Evolutionary conservation across 2,329 filamentous ascomycete genomes (phyloP).

Genomic region (Penicillium janthinellum): DNA sequence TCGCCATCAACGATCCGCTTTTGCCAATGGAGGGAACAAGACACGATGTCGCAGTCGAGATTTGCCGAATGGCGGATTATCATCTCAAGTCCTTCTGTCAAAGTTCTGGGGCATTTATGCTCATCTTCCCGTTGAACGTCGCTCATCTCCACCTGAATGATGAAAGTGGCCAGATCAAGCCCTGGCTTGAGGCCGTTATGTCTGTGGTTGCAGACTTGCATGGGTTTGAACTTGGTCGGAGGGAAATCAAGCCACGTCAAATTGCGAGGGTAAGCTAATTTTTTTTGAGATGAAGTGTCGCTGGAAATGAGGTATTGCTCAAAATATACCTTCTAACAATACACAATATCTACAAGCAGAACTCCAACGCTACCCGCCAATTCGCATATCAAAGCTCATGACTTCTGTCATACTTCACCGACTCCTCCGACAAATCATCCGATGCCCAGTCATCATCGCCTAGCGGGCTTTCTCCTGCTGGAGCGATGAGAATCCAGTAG

Average conservation of each 20-base stretch:
- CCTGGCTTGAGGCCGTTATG: slow-evolving; percentile 16
- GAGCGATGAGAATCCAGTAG: too few species aligned
- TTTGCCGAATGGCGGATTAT: slow-evolving; percentile 20
- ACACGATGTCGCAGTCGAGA: slow-evolving; percentile 18
- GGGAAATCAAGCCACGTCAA: slow-evolving; percentile 13
- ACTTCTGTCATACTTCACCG: too few species aligned
- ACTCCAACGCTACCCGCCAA: too few species aligned
- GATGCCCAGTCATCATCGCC: too few species aligned
- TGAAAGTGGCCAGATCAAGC: not conserved
- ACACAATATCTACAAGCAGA: too few species aligned
- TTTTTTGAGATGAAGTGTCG: not conserved
- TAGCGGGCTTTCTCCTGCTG: too few species aligned
- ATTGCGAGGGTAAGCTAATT: not conserved
- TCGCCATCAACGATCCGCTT: slow-evolving; percentile 11
- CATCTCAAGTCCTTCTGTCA: slow-evolving; percentile 13
- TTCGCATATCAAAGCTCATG: too few species aligned
- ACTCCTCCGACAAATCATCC: too few species aligned
- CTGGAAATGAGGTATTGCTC: too few species aligned
- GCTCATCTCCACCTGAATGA: slow-evolving; percentile 13
- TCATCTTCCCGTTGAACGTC: slow-evolving; percentile 20
- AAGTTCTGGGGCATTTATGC: slow-evolving; percentile 16
- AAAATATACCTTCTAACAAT: too few species aligned
- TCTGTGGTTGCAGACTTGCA: slow-evolving; percentile 17
- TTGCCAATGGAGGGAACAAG: slow-evolving; percentile 19
- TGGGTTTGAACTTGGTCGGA: slow-evolving; percentile 18